Evolutionary conservation across 1,139 yeast species (phyloP).

Genomic region (Debaryomyces singareniensis): DNA sequence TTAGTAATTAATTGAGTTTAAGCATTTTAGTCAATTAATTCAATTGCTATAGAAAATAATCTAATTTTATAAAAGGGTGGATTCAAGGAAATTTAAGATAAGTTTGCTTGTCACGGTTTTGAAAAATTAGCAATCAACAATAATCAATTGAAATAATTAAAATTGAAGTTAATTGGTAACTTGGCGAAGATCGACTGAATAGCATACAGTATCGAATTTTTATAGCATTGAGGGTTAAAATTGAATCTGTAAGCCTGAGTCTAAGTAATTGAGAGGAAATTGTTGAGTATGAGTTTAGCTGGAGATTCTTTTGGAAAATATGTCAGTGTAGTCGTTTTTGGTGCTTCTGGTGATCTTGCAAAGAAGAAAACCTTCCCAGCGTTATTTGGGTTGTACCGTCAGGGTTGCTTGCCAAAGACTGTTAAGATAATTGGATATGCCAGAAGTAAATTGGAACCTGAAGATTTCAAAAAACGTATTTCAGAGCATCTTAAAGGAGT

Average conservation of each 20-base stretch:
- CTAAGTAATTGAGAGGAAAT: too few relatives aligned
- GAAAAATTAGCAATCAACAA: too few relatives aligned
- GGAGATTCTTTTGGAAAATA: neutral
- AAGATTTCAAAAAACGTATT: slow-evolving; percentile 63
- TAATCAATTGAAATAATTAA: too few relatives aligned
- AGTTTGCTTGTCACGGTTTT: too few relatives aligned
- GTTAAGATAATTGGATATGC: slow-evolving; percentile 89
- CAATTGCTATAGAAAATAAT: neutral
- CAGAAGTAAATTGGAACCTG: slow-evolving; percentile 63
- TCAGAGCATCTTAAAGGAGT: slow-evolving; percentile 56
- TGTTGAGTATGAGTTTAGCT: neutral
- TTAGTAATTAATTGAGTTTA: neutral
- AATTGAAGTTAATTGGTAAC: too few relatives aligned
- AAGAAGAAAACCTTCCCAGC: slow-evolving; percentile 93
- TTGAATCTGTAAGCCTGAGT: too few relatives aligned
- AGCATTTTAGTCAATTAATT: neutral
- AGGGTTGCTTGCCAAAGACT: slow-evolving; percentile 67
- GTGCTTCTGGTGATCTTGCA: slow-evolving; percentile 96
- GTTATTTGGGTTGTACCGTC: slow-evolving; percentile 63
- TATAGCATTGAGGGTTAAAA: too few relatives aligned
- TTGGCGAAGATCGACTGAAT: too few relatives aligned
- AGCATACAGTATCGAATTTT: too few relatives aligned
- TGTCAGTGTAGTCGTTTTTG: slow-evolving; percentile 59
- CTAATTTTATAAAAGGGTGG: too few relatives aligned
- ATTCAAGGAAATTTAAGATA: neutral